Evolutionary conservation across 2,329 filamentous ascomycete genomes (phyloP), one percentile per base, ranked within the genome.

Genomic region (Diplocarpon rosae): DNA sequence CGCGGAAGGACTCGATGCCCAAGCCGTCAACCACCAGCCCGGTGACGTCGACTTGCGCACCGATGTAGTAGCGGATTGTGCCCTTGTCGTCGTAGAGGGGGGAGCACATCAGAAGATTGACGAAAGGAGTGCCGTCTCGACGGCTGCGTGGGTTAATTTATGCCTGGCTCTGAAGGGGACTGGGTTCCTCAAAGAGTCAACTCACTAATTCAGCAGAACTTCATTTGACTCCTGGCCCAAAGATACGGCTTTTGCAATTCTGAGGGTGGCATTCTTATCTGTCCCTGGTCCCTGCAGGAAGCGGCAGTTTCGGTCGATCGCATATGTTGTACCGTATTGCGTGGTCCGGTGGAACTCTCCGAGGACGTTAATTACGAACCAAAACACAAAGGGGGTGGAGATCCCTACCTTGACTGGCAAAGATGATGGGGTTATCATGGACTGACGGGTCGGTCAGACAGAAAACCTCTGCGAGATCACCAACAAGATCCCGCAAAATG

Each of bases 281-380:
- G 83, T 85, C 53, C 71, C 73, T 0, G 83, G 82, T 0, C 84
- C 83, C 60, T 88, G 83, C 1, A 88, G 70, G 56, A 88, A 87
- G 3, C 83, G 76, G 53, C 83, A 87, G 51, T 88, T 88, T 32
- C 81, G 76, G 0, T 83, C 83, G 9, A 88, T 74, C 1, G 78
- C 74, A 57, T 86, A 85, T 47, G 70, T 71, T 61, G 82, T 77
- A 5, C 80, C 80, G 57, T 86, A 87, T 52, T 86, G 80, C 0
- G 81, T 86, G 5, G 79, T 83, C 36, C 73, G 71, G 53, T 84
- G 73, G 56, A 86, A 87, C 60, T 84, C 81, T 83, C 49, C 12
- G 7, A n/a, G 5, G 14, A 37, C 14, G 30, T 37, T 12, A 37
- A 24, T 7, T 29, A 24, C 29, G 6, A 20, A 38, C 5, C 14